phyloP scores from a whole-genome alignment of 2,329 filamentous ascomycete species.

The Alternaria conjuncta region DNA sequence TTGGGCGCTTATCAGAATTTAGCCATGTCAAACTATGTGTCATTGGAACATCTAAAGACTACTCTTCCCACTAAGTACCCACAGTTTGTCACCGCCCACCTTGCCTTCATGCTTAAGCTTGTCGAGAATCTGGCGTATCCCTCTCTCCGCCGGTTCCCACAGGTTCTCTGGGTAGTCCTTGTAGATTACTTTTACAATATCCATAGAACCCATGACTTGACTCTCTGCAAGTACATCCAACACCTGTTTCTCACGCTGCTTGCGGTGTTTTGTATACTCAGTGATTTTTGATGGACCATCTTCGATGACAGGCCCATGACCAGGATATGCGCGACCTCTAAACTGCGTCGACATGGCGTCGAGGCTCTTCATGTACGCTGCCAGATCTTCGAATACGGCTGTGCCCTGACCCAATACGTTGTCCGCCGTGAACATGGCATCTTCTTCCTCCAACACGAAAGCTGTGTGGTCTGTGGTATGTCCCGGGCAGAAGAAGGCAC shows the following conservation, averaged over 20 bases:
- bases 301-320: conserved; percentile 80
- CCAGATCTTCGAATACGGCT: conserved; percentile 80
- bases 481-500: conserved; percentile 72
- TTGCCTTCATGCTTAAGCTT: conserved; percentile 80
- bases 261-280: conserved; percentile 85
- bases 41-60: conserved; percentile 29
- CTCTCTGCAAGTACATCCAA: conserved; percentile 45
- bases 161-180: conserved; percentile 76
- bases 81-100: conserved; percentile 55
- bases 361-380: conserved; percentile 71
- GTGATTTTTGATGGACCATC: conserved; percentile 73
- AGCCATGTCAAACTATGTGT: neutral
- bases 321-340: conserved; percentile 78
- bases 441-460: conserved; percentile 76
- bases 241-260: conserved; percentile 69
- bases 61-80: conserved; percentile 43
- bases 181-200: conserved; percentile 89
- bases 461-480: conserved; percentile 85
- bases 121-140: conserved; percentile 76
- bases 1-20: neutral
- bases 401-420: conserved; percentile 89
- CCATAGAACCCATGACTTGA: conserved; percentile 71
- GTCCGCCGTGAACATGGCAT: conserved; percentile 87
- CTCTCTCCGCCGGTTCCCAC: conserved; percentile 76
- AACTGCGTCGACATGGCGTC: conserved; percentile 72